Percentiles rank a stretch among this genome's conserved stretches.
Conservation (phyloP, 345 rosid genomes). For the Aquilaria yunnanensis region DNA sequence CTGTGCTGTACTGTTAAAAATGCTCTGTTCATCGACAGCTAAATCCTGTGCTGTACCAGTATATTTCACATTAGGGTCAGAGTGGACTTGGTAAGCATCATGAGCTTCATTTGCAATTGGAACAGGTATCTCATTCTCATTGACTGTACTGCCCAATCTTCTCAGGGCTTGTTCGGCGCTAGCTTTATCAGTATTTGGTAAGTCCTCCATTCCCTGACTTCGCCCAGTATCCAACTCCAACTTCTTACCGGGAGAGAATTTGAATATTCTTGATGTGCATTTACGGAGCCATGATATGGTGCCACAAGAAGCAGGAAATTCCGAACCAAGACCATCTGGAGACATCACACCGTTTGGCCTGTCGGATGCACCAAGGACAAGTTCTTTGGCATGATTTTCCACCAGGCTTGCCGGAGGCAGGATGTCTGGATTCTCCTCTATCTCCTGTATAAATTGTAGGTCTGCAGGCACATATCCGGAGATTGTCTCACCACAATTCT, state of each 20-base stretch:
- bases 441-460: conserved; percentile 36
- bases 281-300: conserved; percentile 62
- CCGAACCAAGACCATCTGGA: conserved; percentile 30
- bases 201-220: conserved; percentile 23
- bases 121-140: conserved; percentile 34
- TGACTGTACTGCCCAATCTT: conserved; percentile 19
- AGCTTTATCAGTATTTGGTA: conserved; percentile 21
- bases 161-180: conserved; percentile 34
- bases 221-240: conserved; percentile 28
- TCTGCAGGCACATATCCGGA: conserved; percentile 65
- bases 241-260: conserved; percentile 58
- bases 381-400: conserved; percentile 23
- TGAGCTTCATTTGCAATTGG: conserved; percentile 28
- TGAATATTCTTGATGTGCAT: conserved; percentile 74
- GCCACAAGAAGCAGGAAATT: conserved; percentile 44
- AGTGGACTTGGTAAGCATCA: conserved; percentile 35
- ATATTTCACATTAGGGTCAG: conserved; percentile 32
- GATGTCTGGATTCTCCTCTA: conserved; percentile 40
- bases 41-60: conserved; percentile 34
- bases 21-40: conserved; percentile 38
- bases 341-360: conserved; percentile 26
- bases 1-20: conserved; percentile 32
- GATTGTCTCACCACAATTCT: conserved; percentile 54
- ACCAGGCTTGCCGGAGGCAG: conserved; percentile 33
- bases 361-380: conserved; percentile 15